Conservation (phyloP, 108 stramenopile genomes). For the Nannochloropsis salina region DNA sequence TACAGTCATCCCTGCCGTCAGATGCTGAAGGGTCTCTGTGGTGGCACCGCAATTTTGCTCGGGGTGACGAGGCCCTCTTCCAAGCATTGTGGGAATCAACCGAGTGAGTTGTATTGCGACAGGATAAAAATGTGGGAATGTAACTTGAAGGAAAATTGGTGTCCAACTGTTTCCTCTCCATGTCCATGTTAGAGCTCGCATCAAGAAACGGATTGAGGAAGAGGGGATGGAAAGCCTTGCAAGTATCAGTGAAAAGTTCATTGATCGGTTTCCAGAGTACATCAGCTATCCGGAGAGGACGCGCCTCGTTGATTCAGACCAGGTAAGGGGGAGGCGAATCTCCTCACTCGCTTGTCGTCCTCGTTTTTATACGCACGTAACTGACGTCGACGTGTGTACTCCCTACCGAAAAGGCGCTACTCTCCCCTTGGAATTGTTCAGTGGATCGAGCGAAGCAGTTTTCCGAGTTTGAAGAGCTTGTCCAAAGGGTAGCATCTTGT, state of each 20-base stretch:
- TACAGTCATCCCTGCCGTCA: not conserved
- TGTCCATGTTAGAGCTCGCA: not conserved
- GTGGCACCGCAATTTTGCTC: not conserved
- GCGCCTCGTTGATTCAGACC: not conserved
- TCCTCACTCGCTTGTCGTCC: too few species aligned
- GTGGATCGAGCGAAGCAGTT: not conserved
- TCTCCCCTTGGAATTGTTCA: not conserved
- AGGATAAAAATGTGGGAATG: not conserved
- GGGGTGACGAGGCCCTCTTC: slow-evolving; percentile 3
- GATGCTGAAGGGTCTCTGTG: not conserved
- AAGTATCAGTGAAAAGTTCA: not conserved
- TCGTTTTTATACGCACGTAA: too few species aligned
- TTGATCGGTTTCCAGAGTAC: not conserved
- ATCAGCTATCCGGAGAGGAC: not conserved
- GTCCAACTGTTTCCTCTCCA: not conserved
- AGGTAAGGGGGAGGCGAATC: not conserved
- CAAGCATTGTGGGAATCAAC: not conserved
- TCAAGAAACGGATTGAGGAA: not conserved
- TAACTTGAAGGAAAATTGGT: not conserved
- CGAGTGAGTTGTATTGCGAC: not conserved
- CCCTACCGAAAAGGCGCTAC: not conserved
- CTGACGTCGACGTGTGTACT: too few species aligned
- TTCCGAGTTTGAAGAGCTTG: not conserved
- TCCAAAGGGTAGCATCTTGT: not conserved
- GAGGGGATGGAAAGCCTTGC: not conserved